These are phyloP conservation scores for Cadophora malorum DNA, from an alignment of 2,329 filamentous ascomycete species.

Conservation along the genomic window DNA sequence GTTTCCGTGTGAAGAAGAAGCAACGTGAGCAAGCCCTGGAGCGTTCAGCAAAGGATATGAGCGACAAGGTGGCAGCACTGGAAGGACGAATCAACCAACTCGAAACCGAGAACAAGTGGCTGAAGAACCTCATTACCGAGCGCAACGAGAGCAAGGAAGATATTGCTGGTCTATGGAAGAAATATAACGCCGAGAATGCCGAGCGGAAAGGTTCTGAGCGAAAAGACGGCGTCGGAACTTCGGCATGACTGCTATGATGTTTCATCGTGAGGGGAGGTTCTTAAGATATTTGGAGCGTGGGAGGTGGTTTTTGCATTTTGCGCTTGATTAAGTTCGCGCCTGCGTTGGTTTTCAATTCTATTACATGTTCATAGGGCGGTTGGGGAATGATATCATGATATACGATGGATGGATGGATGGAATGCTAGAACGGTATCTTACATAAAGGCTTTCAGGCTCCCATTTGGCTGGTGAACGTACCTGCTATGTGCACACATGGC, in stretches of 20 bases:
- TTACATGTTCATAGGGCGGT: background rate
- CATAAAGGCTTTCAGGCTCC: background rate
- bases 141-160: constrained; percentile 67
- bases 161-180: constrained; percentile 49
- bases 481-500: background rate
- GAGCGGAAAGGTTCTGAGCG: constrained; percentile 43
- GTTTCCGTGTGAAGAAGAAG: constrained; percentile 96
- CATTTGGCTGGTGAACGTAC: background rate
- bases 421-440: background rate
- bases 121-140: constrained; percentile 80
- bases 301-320: constrained; percentile 15
- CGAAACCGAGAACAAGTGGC: constrained; percentile 84
- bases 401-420: constrained; percentile 1
- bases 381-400: constrained; percentile 8
- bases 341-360: background rate
- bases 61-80: constrained; percentile 76
- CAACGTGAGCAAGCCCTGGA: constrained; percentile 88
- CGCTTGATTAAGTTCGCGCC: constrained; percentile 20
- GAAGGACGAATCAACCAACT: constrained; percentile 77
- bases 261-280: background rate
- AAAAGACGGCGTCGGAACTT: constrained; percentile 45
- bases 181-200: constrained; percentile 47
- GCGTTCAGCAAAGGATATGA: constrained; percentile 81
- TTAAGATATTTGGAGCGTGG: background rate
- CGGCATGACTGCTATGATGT: constrained; percentile 31